Percentiles rank a stretch among this genome's conserved stretches.
phyloP scores from a whole-genome alignment of 2,329 filamentous ascomycete genomes.

The Fusarium metavorans region DNA sequence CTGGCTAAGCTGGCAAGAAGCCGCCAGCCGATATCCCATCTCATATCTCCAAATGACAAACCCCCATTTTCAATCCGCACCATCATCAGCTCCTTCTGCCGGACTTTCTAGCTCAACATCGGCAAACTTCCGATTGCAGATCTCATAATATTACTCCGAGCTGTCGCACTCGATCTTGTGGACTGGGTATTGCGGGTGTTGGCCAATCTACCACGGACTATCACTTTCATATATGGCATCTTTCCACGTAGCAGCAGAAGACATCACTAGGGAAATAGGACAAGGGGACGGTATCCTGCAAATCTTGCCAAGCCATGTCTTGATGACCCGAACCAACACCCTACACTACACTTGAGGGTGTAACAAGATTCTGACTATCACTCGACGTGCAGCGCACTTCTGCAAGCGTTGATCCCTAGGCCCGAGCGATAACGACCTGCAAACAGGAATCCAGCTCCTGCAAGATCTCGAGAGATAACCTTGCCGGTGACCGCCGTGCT shows the following conservation, averaged over 20 bases:
- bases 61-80: background rate
- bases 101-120: background rate
- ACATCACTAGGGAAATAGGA: background rate
- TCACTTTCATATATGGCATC: background rate
- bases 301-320: background rate
- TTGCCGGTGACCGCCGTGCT: background rate
- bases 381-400: slow-evolving; percentile 11
- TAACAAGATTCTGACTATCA: slow-evolving; percentile 6
- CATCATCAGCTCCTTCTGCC: background rate
- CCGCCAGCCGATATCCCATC: background rate
- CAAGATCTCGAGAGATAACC: slow-evolving; percentile 16
- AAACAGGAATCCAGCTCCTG: background rate
- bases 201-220: background rate
- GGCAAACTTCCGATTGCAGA: background rate
- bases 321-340: slow-evolving; percentile 1
- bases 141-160: background rate
- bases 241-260: background rate
- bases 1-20: background rate
- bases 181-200: background rate
- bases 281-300: background rate
- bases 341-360: slow-evolving; percentile 23
- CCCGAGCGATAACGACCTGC: slow-evolving; percentile 3
- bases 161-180: background rate
- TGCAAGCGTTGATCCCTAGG: slow-evolving; percentile 12
- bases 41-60: background rate